Conservation (phyloP, 2,329 filamentous ascomycete genomes). For the Aureobasidium lini region DNA sequence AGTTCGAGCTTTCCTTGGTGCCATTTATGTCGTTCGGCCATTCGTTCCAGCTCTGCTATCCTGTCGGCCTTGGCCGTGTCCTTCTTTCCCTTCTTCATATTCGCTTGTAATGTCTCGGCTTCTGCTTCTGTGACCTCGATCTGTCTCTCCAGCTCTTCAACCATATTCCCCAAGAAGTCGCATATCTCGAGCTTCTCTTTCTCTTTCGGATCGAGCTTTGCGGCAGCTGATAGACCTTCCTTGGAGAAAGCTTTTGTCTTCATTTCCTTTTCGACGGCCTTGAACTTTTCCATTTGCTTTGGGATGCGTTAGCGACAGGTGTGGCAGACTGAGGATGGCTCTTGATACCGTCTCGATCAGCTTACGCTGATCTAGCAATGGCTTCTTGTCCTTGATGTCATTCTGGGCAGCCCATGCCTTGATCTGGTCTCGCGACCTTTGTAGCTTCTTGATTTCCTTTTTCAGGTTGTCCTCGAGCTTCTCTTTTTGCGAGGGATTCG, state of each 20-base stretch:
- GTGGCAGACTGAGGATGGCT: neutral
- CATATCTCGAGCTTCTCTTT: slow-evolving; percentile 84
- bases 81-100: slow-evolving; percentile 91
- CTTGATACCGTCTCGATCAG: slow-evolving; percentile 86
- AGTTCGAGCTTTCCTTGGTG: slow-evolving; percentile 90
- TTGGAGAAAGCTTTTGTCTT: slow-evolving; percentile 99
- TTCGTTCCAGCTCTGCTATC: slow-evolving; percentile 74
- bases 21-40: slow-evolving; percentile 92
- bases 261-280: slow-evolving; percentile 99
- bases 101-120: slow-evolving; percentile 74
- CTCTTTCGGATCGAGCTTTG: slow-evolving; percentile 94
- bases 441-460: slow-evolving; percentile 99
- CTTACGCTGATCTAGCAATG: slow-evolving; percentile 85
- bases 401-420: slow-evolving; percentile 98
- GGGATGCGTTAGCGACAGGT: slow-evolving; percentile 13
- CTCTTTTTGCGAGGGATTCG: slow-evolving; percentile 91
- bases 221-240: slow-evolving; percentile 84
- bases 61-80: slow-evolving; percentile 76
- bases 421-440: slow-evolving; percentile 94
- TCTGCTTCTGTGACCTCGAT: slow-evolving; percentile 91
- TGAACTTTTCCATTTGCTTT: slow-evolving; percentile 99
- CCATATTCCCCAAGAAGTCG: slow-evolving; percentile 78
- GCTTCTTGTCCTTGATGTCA: slow-evolving; percentile 99
- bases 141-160: slow-evolving; percentile 88
- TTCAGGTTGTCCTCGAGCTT: slow-evolving; percentile 97